Percentiles rank a stretch among this genome's conserved stretches.
Conservation (phyloP, 1,284 basidiomycete genomes). For the Cryptococcus amylolentus region DNA sequence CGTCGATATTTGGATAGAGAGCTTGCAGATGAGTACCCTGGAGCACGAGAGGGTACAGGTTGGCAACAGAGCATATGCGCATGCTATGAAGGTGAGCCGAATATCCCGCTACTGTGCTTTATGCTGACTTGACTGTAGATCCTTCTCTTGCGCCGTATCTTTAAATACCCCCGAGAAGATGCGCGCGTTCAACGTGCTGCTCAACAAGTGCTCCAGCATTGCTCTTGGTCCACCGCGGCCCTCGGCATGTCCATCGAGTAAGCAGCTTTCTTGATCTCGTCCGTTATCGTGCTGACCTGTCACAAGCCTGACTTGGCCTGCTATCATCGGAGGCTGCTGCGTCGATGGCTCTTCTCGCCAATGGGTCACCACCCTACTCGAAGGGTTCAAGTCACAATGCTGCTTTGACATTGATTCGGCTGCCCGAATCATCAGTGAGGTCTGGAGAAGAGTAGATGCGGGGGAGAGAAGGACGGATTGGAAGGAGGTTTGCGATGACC, state of each 20-base stretch:
- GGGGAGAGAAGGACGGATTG: conserved; percentile 36
- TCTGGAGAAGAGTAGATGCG: conserved; percentile 44
- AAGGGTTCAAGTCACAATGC: conserved; percentile 54
- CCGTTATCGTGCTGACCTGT: conserved; percentile 1
- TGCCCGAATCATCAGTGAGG: conserved; percentile 52
- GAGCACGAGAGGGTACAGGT: conserved; percentile 50
- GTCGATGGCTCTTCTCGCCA: conserved; percentile 46
- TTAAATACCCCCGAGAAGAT: conserved; percentile 48
- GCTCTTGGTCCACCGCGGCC: conserved; percentile 41
- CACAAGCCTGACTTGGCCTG: conserved; percentile 52
- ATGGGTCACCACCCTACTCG: conserved; percentile 52
- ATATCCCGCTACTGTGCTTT: background rate
- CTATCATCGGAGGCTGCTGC: conserved; percentile 54
- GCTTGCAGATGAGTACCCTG: conserved; percentile 33
- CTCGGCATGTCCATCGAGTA: conserved; percentile 49
- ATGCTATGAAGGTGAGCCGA: conserved; percentile 49
- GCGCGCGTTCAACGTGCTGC: conserved; percentile 48
- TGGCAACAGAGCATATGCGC: conserved; percentile 49
- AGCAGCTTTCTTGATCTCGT: conserved; percentile 9
- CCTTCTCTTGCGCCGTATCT: conserved; percentile 53
- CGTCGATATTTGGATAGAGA: conserved; percentile 47
- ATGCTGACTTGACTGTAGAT: conserved; percentile 40
- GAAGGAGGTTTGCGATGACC: conserved; percentile 45
- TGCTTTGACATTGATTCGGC: conserved; percentile 58
- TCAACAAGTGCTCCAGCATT: conserved; percentile 42